A percentile compares a stretch with the other conserved stretches of the same genome.
These are phyloP conservation scores for Melampsora americana DNA, from an alignment of 1,284 basidiomycete species.

Conservation along the genomic window DNA sequence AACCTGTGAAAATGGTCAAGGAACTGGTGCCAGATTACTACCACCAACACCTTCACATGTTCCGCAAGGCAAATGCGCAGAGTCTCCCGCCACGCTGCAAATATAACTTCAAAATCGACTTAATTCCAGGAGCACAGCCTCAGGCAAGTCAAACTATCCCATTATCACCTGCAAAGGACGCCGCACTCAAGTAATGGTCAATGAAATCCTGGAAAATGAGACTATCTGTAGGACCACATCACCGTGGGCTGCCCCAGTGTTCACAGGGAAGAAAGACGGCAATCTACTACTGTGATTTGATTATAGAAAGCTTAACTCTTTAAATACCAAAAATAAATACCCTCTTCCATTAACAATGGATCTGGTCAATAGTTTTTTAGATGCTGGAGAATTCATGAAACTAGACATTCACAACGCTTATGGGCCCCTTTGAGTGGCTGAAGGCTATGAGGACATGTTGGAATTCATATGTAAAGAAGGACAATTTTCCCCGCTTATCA, in stretches of 20 bases:
- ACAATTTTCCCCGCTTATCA: background rate
- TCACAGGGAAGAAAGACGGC: no score
- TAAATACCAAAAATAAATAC: conserved; percentile 3
- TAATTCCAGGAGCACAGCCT: background rate
- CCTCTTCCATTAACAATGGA: background rate
- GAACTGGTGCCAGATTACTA: background rate
- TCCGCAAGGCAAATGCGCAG: background rate
- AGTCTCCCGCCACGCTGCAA: background rate
- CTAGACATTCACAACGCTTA: background rate
- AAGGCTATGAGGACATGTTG: background rate
- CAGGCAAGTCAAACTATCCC: background rate
- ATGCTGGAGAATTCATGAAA: background rate
- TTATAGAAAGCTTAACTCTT: no score
- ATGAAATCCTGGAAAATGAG: background rate
- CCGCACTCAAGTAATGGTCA: background rate
- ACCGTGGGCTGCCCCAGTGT: background rate
- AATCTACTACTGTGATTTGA: no score
- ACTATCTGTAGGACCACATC: background rate
- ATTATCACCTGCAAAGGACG: background rate
- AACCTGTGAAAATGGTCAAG: no score
- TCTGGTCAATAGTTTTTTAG: background rate
- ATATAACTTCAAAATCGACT: background rate
- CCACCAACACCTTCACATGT: background rate
- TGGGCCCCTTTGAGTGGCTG: background rate
- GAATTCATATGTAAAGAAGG: background rate